Conservation (phyloP, 371 early-diverging fungal genomes). For the Mucor velutinosus region DNA sequence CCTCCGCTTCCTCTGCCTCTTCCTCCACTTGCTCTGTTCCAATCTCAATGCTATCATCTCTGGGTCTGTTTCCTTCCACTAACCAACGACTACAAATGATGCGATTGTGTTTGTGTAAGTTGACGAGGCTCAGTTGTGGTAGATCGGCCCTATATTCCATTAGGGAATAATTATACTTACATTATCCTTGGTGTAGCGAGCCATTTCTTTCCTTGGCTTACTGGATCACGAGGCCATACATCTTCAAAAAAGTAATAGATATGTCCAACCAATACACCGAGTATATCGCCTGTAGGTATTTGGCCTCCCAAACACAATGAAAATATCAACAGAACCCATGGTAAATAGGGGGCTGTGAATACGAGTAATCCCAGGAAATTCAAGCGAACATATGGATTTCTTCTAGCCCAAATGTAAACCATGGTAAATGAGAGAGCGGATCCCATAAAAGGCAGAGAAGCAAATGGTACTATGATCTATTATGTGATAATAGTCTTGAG, state of each 20-base stretch:
- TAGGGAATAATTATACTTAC: constrained; percentile 38
- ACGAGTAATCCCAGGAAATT: constrained; percentile 89
- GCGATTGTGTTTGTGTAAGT: neutral
- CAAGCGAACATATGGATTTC: constrained; percentile 84
- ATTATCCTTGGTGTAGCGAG: constrained; percentile 66
- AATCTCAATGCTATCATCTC: constrained; percentile 14
- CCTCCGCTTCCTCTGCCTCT: neutral
- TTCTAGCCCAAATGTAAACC: constrained; percentile 95
- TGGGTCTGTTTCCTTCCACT: constrained; percentile 23
- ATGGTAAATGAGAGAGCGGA: constrained; percentile 84
- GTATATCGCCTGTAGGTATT: constrained; percentile 79
- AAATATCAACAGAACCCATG: constrained; percentile 89
- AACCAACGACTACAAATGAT: constrained; percentile 19
- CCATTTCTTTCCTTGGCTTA: constrained; percentile 60
- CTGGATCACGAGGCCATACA: constrained; percentile 84
- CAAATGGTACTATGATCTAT: constrained; percentile 71
- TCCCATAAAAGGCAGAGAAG: constrained; percentile 82
- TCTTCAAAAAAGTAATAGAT: constrained; percentile 94
- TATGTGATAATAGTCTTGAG: neutral
- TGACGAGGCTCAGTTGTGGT: neutral
- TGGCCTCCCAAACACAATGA: constrained; percentile 70
- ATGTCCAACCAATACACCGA: constrained; percentile 91
- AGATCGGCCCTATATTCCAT: neutral
- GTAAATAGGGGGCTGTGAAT: constrained; percentile 92
- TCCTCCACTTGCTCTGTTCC: neutral